Evolutionary conservation across 2,329 filamentous ascomycete genomes (phyloP).

Genomic region (Phialophora expanda): DNA sequence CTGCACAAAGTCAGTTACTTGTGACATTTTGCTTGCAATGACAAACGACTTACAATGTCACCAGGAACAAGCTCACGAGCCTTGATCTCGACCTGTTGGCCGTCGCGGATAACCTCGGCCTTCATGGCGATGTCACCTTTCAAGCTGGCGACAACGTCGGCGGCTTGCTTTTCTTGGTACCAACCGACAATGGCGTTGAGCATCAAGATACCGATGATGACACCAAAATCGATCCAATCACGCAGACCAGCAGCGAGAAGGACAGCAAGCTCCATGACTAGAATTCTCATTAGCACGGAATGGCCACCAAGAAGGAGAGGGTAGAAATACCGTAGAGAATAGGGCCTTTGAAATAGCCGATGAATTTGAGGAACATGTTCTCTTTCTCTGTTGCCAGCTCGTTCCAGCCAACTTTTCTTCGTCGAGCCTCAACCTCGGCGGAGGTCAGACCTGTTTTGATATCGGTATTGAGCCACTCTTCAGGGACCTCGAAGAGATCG

Average conservation of each 20-base stretch:
- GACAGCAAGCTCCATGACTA: constrained; percentile 78
- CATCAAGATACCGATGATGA: constrained; percentile 75
- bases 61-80: constrained; percentile 76
- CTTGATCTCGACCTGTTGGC: constrained; percentile 70
- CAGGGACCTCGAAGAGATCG: constrained; percentile 58
- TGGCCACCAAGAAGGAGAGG: neutral
- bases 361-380: constrained; percentile 75
- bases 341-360: constrained; percentile 75
- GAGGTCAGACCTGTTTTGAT: constrained; percentile 67
- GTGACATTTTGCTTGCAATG: neutral
- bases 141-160: constrained; percentile 73
- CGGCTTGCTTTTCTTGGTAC: constrained; percentile 82
- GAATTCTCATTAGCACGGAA: constrained; percentile 17
- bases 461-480: constrained; percentile 73
- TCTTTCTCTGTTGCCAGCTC: constrained; percentile 75
- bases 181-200: constrained; percentile 79
- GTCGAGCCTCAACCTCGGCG: constrained; percentile 65
- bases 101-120: constrained; percentile 70
- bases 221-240: constrained; percentile 78
- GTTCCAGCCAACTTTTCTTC: constrained; percentile 72
- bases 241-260: constrained; percentile 73
- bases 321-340: constrained; percentile 73
- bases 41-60: constrained; percentile 66
- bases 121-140: constrained; percentile 82
- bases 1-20: constrained; percentile 46